Percentiles rank a stretch among this genome's conserved stretches.
Evolutionary conservation across 805 yeast genomes (phyloP).

Genomic region (Yamadazyma tumulicola): DNA sequence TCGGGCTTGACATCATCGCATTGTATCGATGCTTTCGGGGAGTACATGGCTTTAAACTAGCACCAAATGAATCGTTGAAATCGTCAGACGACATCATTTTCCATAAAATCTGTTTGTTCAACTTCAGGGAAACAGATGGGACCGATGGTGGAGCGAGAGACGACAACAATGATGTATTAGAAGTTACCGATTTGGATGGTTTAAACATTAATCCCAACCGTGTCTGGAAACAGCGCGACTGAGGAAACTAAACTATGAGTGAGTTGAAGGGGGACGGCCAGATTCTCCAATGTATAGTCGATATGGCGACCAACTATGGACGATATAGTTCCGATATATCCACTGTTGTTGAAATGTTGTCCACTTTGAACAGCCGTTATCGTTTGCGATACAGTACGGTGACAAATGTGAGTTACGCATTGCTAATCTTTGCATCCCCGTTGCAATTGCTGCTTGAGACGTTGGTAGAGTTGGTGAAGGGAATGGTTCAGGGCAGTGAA

Average conservation of each 20-base stretch:
- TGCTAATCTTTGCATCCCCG: constrained; percentile 3
- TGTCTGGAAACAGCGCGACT: too few relatives aligned
- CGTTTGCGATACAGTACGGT: background rate
- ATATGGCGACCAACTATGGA: background rate
- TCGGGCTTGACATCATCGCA: background rate
- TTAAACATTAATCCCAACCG: too few relatives aligned
- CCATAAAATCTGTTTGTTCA: too few relatives aligned
- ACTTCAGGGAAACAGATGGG: too few relatives aligned
- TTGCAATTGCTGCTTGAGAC: background rate
- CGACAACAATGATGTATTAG: too few relatives aligned
- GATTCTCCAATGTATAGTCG: background rate
- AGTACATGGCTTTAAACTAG: constrained; percentile 5
- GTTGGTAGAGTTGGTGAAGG: background rate
- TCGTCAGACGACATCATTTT: constrained; percentile 5
- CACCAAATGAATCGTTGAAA: constrained; percentile 8
- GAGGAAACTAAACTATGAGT: too few relatives aligned
- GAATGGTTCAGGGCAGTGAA: background rate
- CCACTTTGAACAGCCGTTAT: background rate
- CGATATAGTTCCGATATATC: background rate
- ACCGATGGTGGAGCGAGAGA: too few relatives aligned
- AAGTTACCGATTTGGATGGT: too few relatives aligned
- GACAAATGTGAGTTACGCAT: constrained; percentile 1
- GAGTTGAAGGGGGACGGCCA: background rate
- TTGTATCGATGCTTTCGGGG: too few relatives aligned
- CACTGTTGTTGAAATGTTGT: background rate